Base-by-base conservation (phyloP, 164 flowering plant genomes). In the Annona squamosa region DNA sequence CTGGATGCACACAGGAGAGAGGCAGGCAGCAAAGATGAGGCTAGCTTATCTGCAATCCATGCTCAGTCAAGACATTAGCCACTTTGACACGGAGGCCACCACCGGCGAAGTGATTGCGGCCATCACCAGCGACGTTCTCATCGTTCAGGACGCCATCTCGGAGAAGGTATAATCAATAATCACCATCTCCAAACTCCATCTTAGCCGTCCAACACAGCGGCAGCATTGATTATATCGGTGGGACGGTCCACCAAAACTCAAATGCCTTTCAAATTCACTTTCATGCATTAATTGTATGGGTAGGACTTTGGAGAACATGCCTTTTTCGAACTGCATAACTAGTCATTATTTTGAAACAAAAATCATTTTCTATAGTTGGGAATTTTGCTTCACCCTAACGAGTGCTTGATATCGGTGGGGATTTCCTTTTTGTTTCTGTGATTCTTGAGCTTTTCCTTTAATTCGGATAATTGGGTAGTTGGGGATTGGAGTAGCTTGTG, bases 11-110 rank as follows among this genome's bases (percentile, higher is more conserved):
- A 89, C 93, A 4, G 99, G 98, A 5, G 99, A 93, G 75, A 81
- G 99, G 57, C 99, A 96, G 79, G 98, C 97, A 4, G 90, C 95
- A 2, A 96, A 92, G 77, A 96, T 96, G 98, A 88, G 99, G 72
- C 81, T 92, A 85, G 97, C 97, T 0, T 96, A 96, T 78, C 67
- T 96, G 74, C 84, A 81, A 75, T 79, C 94, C 0, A 93, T 96
- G 97, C 71, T 96, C 74, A 89, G 83, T 75, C 99, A 96, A 81
- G 99, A 96, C 70, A 96, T 96, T 1, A 88, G 92, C 77, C 79
- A 89, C 16, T 96, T 96, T 65, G 99, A 96, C 79, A 96, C 98
- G 5, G 97, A 96, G 70, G 84, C 98, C 9, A 88, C 97, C 4
- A 96, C 97, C 4, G 98, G 93, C 41, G 97, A 92, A 42, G 98